A percentile compares a stretch with the other conserved stretches of the same genome.
Conservation (phyloP, 1,139 yeast genomes). For the Debaryomycetaceae sp. region DNA sequence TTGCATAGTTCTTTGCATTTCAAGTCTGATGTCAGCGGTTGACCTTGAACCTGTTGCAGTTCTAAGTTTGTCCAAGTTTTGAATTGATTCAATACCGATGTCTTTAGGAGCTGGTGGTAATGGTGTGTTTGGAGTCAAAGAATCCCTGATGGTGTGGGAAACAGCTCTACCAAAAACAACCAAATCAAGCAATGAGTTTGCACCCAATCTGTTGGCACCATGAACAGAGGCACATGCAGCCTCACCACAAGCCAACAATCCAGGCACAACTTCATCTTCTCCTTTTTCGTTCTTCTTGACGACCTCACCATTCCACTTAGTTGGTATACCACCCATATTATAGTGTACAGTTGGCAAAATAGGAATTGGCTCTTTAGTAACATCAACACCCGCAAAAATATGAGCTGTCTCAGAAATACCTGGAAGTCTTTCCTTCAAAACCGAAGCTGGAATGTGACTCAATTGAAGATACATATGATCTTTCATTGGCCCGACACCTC, state of each 20-base stretch:
- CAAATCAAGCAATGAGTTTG: slow-evolving; percentile 94
- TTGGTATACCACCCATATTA: slow-evolving; percentile 99
- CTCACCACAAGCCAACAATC: slow-evolving; percentile 97
- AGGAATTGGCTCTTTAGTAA: slow-evolving; percentile 98
- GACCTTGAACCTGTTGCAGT: slow-evolving; percentile 76
- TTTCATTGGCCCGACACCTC: slow-evolving; percentile 96
- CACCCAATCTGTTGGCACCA: slow-evolving; percentile 99
- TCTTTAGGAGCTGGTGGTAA: slow-evolving; percentile 74
- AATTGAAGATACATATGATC: slow-evolving; percentile 96
- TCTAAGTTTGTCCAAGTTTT: slow-evolving; percentile 85
- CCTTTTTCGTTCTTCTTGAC: slow-evolving; percentile 82
- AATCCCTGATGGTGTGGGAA: slow-evolving; percentile 83
- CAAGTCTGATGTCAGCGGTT: slow-evolving; percentile 85
- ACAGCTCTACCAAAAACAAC: slow-evolving; percentile 99
- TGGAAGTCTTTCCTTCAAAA: slow-evolving; percentile 92
- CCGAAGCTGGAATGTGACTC: slow-evolving; percentile 89
- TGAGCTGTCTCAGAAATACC: slow-evolving; percentile 99
- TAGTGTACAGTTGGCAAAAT: slow-evolving; percentile 97
- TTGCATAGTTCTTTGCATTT: slow-evolving; percentile 97
- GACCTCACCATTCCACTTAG: slow-evolving; percentile 96
- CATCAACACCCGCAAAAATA: slow-evolving; percentile 98
- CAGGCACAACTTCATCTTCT: slow-evolving; percentile 88
- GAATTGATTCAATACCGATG: slow-evolving; percentile 85
- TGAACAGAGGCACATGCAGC: slow-evolving; percentile 99
- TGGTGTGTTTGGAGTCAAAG: slow-evolving; percentile 85